Percentiles rank a stretch among this genome's conserved stretches.
phyloP scores from a whole-genome alignment of 1,139 yeast species.

The Suhomyces panamericanus region DNA sequence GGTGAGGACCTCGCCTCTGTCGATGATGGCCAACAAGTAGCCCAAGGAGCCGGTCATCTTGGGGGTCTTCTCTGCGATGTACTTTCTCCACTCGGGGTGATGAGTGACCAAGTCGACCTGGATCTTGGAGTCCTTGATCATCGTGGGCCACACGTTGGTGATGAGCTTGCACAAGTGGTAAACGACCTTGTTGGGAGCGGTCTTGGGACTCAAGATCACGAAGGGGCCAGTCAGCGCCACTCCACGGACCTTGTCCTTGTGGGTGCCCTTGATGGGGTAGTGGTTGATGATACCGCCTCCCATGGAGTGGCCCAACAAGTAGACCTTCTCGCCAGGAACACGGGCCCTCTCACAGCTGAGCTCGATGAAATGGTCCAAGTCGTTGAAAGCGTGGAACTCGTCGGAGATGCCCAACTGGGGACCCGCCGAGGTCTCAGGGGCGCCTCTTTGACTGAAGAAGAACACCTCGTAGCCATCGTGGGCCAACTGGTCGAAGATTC shows the following conservation, averaged over 20 bases:
- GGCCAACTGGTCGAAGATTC: slow-evolving; percentile 59
- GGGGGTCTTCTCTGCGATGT: slow-evolving; percentile 37
- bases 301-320: slow-evolving; percentile 88
- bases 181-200: slow-evolving; percentile 55
- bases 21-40: slow-evolving; percentile 61
- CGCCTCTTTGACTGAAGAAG: slow-evolving; percentile 86
- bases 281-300: slow-evolving; percentile 85
- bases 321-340: slow-evolving; percentile 43
- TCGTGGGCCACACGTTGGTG: slow-evolving; percentile 52
- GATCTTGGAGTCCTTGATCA: slow-evolving; percentile 58
- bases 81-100: slow-evolving; percentile 50
- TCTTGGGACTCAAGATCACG: slow-evolving; percentile 55
- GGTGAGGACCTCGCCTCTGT: slow-evolving; percentile 57
- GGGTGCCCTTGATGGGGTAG: slow-evolving; percentile 69
- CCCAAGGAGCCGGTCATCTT: slow-evolving; percentile 45
- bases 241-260: slow-evolving; percentile 54
- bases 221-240: slow-evolving; percentile 69
- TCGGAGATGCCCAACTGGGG: slow-evolving; percentile 63
- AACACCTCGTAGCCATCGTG: slow-evolving; percentile 69
- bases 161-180: slow-evolving; percentile 48
- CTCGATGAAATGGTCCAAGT: slow-evolving; percentile 65
- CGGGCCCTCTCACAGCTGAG: slow-evolving; percentile 27
- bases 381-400: slow-evolving; percentile 63
- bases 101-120: slow-evolving; percentile 56
- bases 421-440: slow-evolving; percentile 72